Base-by-base conservation (phyloP, 371 early-diverging fungal genomes). In the Zopfochytrium polystomum region DNA sequence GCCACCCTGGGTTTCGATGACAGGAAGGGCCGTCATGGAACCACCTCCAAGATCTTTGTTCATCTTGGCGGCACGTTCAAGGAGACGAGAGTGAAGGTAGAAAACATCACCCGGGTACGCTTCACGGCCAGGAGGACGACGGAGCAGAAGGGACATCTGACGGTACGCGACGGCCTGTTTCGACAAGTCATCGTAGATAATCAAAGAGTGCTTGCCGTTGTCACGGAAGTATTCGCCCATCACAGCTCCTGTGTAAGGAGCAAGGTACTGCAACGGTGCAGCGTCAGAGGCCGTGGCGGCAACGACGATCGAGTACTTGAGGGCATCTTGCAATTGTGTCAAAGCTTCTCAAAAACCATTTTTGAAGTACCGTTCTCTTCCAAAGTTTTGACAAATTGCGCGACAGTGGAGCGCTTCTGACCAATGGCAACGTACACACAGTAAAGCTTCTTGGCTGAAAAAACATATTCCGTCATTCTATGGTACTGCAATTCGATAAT, bases 101-200 rank as follows among this genome's bases (percentile, higher is more conserved):
- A 93, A 95, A 60, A 95, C 93, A 79, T 95, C 95, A 85, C 95
- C 93, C 66, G 93, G 94, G 85, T 94, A 94, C 64, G 95, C 95
- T 80, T 94, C 95, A 85, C 95, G 92, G 85, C 95, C 95, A 54
- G 95, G 95, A 63, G 93, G 95, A 88, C 95, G 92, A 81, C 95
- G 90, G 72, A 94, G 90, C 74, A 95, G 79, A 67, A 95, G 87
- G 45, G 93, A 93, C 94, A 95, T 91, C 79, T 95, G 93, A 86
- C 95, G 94, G 85, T 95, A 95, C 66, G 94, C 95, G 61, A 93
- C 94, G 78, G 94, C 94, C 78, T 95, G 95, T 85, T 93, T 95
- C 81, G 93, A 92, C 80, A 95, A 81, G 83, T 95, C 95, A 76
- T 95, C 95, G 79, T 91, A 95, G 79, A 95, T 90, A 81, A 95